These are phyloP conservation scores for Cyclotella cryptica DNA, from an alignment of 108 stramenopile species.

Conservation along the genomic window DNA sequence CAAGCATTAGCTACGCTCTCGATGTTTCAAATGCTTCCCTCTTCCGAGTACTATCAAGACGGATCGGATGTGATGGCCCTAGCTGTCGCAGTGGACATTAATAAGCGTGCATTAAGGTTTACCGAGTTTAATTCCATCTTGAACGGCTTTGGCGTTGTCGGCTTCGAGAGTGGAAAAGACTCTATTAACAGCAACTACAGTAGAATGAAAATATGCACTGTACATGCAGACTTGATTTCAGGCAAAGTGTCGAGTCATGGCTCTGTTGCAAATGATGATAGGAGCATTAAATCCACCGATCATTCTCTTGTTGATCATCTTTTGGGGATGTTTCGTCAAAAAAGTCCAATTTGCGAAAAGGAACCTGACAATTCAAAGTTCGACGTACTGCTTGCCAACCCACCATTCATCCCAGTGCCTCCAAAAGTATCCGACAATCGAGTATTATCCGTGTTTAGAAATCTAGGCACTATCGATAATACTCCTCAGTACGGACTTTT, in stretches of 20 bases:
- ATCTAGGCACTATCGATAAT: not conserved
- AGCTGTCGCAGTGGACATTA: slow-evolving; percentile 71
- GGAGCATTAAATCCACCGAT: not conserved
- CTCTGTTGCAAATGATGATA: not conserved
- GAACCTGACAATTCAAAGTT: slow-evolving; percentile 15
- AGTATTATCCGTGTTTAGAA: slow-evolving; percentile 28
- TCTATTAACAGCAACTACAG: not conserved
- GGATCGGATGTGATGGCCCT: slow-evolving; percentile 9
- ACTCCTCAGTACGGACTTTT: slow-evolving; percentile 73
- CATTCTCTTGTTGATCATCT: slow-evolving; percentile 5
- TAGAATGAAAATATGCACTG: slow-evolving; percentile 14
- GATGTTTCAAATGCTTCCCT: slow-evolving; percentile 32
- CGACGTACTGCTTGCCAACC: slow-evolving; percentile 82
- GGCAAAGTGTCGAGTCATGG: slow-evolving; percentile 1
- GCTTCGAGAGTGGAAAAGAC: not conserved
- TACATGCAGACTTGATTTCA: slow-evolving; percentile 49
- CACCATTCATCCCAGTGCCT: slow-evolving; percentile 91
- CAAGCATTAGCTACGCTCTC: slow-evolving; percentile 67
- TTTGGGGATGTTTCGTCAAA: slow-evolving; percentile 3
- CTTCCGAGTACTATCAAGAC: not conserved
- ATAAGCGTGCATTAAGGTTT: slow-evolving; percentile 72
- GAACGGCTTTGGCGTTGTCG: slow-evolving; percentile 54
- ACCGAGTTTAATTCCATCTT: slow-evolving; percentile 67
- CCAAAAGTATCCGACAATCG: slow-evolving; percentile 38
- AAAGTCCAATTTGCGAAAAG: not conserved